phyloP scores from a whole-genome alignment of 78 protist species.

The Abeoforma whisleri region DNA sequence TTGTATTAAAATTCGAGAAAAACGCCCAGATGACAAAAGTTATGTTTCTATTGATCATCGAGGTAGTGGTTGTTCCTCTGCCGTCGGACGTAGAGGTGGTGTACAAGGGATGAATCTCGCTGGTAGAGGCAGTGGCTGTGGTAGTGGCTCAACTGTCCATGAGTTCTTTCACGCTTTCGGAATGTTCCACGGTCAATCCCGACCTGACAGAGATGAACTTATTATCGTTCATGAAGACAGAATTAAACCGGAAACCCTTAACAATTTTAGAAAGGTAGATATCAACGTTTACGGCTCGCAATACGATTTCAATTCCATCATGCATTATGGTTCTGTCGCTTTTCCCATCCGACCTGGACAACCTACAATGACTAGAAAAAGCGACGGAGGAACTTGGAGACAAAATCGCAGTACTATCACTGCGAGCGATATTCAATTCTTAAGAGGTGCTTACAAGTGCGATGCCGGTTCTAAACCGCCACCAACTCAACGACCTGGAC shows the following conservation, averaged over 20 bases:
- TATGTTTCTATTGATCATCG: background rate
- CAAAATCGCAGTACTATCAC: background rate
- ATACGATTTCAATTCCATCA: background rate
- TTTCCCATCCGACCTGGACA: background rate
- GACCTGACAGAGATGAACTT: background rate
- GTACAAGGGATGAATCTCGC: background rate
- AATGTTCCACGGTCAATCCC: conserved; percentile 3
- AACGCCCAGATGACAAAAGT: background rate
- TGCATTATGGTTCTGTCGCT: conserved; percentile 4
- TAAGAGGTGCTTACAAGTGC: background rate
- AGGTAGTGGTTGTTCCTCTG: background rate
- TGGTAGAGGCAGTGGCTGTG: background rate
- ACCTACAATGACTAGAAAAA: background rate
- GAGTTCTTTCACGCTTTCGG: conserved; percentile 1
- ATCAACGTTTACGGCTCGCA: background rate
- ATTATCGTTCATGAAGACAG: background rate
- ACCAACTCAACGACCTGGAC: too few species aligned
- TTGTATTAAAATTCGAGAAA: background rate
- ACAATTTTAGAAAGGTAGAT: background rate
- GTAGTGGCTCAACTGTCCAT: background rate
- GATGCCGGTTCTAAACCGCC: background rate
- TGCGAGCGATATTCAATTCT: background rate
- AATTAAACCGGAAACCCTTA: background rate
- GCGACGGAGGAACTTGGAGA: background rate
- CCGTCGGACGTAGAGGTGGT: background rate